phyloP scores from a whole-genome alignment of 176 grass and related monocot genomes.

The Phyllostachys edulis region DNA sequence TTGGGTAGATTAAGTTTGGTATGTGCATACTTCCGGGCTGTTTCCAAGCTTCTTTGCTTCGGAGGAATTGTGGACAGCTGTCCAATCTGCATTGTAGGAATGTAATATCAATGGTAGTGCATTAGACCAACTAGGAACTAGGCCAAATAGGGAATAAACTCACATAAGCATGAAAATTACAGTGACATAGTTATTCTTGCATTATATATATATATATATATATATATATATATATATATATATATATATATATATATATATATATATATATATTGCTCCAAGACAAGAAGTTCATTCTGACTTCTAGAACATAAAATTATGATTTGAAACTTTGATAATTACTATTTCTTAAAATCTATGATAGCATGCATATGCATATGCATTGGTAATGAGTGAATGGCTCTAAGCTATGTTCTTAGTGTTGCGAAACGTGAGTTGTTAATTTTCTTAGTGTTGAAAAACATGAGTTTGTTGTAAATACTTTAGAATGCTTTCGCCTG shows the following conservation, averaged over 20 bases:
- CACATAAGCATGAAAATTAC: constrained; percentile 5
- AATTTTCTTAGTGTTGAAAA: not conserved
- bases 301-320: not conserved
- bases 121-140: constrained; percentile 19
- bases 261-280: too few relatives aligned
- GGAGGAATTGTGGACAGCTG: constrained; percentile 78
- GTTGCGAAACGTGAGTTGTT: not conserved
- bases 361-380: not conserved
- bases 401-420: not conserved
- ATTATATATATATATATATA: too few relatives aligned
- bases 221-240: too few relatives aligned
- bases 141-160: not conserved
- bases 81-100: constrained; percentile 58
- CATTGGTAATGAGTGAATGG: not conserved
- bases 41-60: constrained; percentile 58
- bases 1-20: constrained; percentile 59
- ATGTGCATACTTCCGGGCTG: constrained; percentile 48
- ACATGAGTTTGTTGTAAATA: not conserved
- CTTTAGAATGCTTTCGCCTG: not conserved
- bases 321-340: not conserved
- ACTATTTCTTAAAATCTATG: not conserved
- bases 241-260: too few relatives aligned
- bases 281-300: constrained; percentile 7
- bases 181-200: not conserved
- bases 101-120: not conserved